Evolutionary conservation across 768 basidiomycete genomes (phyloP).

Genomic region (Russula dissimulans): DNA sequence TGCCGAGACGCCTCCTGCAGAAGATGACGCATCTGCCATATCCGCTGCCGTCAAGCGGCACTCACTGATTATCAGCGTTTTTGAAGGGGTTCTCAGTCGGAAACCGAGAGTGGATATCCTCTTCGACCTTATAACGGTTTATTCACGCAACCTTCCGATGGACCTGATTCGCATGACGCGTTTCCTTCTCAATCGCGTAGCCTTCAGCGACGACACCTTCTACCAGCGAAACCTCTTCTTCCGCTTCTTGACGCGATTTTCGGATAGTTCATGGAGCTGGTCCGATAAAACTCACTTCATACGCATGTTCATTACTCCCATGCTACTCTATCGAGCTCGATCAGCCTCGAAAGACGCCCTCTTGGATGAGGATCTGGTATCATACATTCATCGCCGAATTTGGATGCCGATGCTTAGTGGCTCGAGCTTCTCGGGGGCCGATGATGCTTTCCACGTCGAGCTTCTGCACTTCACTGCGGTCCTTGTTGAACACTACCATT

Average conservation of each 20-base stretch:
- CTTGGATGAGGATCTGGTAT: conserved; percentile 62
- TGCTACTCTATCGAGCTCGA: conserved; percentile 66
- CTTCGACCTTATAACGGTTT: conserved; percentile 79
- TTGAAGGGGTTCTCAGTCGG: conserved; percentile 60
- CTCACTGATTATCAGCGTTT: conserved; percentile 62
- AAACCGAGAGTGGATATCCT: conserved; percentile 79
- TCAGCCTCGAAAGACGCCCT: conserved; percentile 46
- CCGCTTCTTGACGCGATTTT: conserved; percentile 83
- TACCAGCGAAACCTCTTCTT: conserved; percentile 77
- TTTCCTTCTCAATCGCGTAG: conserved; percentile 83
- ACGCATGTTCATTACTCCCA: conserved; percentile 82
- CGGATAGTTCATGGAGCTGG: conserved; percentile 51
- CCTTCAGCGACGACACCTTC: conserved; percentile 53
- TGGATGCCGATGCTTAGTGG: conserved; percentile 72
- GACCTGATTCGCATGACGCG: conserved; percentile 71
- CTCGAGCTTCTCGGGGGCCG: conserved; percentile 43
- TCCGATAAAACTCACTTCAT: conserved; percentile 71
- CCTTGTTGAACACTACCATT: conserved; percentile 75
- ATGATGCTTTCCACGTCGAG: conserved; percentile 87
- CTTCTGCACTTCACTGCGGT: conserved; percentile 82
- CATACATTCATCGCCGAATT: conserved; percentile 58
- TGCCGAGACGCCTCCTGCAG: conserved; percentile 31
- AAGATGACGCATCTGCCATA: conserved; percentile 32
- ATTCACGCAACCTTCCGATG: conserved; percentile 68
- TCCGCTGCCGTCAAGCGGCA: conserved; percentile 52